These are phyloP conservation scores for Podila clonocystis DNA, from an alignment of 192 early-diverging fungal species.

Conservation along the genomic window DNA sequence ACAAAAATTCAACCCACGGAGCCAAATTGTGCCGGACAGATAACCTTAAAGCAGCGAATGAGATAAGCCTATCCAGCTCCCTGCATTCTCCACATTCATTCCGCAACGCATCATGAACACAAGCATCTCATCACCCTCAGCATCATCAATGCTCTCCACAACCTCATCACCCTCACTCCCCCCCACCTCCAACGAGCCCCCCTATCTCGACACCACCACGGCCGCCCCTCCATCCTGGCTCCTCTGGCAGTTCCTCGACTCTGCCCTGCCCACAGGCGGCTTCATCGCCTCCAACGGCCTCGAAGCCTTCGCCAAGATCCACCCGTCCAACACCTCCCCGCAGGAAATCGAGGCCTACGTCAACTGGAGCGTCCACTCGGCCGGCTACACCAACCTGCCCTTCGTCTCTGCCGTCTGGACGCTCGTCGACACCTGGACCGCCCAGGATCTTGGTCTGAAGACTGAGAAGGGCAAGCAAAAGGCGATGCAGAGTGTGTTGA, in stretches of 20 bases:
- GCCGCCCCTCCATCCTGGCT: slow-evolving; percentile 66
- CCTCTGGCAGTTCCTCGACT: slow-evolving; percentile 88
- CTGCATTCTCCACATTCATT: too few species aligned
- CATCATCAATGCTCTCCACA: background rate
- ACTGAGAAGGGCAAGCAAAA: slow-evolving; percentile 23
- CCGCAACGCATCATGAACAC: too few species aligned
- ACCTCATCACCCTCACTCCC: background rate
- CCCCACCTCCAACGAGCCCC: background rate
- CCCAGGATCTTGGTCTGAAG: slow-evolving; percentile 20
- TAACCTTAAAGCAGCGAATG: too few species aligned
- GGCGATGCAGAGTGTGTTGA: slow-evolving; percentile 44
- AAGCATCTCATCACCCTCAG: too few species aligned
- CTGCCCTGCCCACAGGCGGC: slow-evolving; percentile 93
- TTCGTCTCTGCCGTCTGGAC: slow-evolving; percentile 71
- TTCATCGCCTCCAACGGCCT: slow-evolving; percentile 94
- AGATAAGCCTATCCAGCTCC: too few species aligned
- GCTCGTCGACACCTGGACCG: slow-evolving; percentile 23
- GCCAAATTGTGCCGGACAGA: too few species aligned
- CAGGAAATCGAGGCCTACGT: slow-evolving; percentile 62
- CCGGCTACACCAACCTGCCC: slow-evolving; percentile 74
- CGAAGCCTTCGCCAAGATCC: slow-evolving; percentile 80
- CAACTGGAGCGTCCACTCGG: slow-evolving; percentile 69
- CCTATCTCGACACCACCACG: background rate
- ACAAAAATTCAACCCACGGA: too few species aligned
- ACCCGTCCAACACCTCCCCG: slow-evolving; percentile 22